Conservation (phyloP, 2,329 filamentous ascomycete species). For the Fusarium transvaalense region DNA sequence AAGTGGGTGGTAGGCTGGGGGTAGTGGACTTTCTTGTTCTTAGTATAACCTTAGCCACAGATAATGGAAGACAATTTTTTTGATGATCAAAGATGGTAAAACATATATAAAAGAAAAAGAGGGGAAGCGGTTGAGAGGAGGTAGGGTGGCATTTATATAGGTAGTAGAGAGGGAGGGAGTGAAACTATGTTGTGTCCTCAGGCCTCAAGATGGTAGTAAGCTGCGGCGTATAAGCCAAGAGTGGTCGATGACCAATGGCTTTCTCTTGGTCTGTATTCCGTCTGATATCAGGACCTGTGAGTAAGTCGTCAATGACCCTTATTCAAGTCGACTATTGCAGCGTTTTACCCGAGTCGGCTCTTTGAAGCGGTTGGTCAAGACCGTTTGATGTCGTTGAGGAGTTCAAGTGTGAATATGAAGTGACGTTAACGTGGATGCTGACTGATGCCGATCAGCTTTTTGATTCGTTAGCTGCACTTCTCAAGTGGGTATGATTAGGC, state of each 20-base stretch:
- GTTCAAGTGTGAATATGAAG: background rate
- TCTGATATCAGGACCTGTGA: no score
- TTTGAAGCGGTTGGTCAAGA: no score
- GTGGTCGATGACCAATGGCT: background rate
- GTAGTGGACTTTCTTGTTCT: background rate
- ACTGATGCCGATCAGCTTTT: background rate
- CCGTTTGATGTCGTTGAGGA: background rate
- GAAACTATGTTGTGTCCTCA: slow-evolving; percentile 37
- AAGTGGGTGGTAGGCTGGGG: slow-evolving; percentile 3
- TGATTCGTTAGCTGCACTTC: background rate
- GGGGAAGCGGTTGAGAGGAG: background rate
- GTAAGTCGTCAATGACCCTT: accelerated
- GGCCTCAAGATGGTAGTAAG: slow-evolving; percentile 21
- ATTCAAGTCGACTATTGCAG: accelerated
- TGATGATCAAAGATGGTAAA: background rate
- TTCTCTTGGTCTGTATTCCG: background rate
- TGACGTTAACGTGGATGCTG: background rate
- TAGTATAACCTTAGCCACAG: background rate
- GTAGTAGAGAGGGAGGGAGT: slow-evolving; percentile 5
- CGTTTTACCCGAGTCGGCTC: accelerated
- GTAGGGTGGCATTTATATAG: slow-evolving; percentile 29
- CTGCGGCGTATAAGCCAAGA: slow-evolving; percentile 15
- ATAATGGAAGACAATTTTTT: background rate
- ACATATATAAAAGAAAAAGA: slow-evolving; percentile 3
- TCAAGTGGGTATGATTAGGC: slow-evolving; percentile 3